Evolutionary conservation across 805 yeast genomes (phyloP), one percentile per base, ranked within the genome.

Genomic region (Sugiyamaella lignohabitans): DNA sequence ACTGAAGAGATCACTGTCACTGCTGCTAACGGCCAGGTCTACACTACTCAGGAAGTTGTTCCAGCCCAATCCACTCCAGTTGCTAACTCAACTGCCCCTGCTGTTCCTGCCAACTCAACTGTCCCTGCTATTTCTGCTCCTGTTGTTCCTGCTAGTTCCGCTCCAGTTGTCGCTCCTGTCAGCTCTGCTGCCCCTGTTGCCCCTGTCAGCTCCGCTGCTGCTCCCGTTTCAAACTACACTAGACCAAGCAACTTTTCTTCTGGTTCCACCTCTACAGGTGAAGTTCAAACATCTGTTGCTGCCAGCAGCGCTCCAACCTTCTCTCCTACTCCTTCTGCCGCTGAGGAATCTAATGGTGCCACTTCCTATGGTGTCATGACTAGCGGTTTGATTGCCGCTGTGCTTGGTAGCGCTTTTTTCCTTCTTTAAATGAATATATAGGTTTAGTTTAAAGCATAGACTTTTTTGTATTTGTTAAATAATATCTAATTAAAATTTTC

Each of bases 1-100:
- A 42, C 45, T 21, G 36, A 42, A 37, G 41, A 42, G 30, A 4
- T 42, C 17, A 42, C 45, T 23, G 21, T 30, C 11, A 42, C 45
- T n/a, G 11, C 14, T 27, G 22, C 27, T n/a, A 42, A 32, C 18
- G 45, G 45, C 8, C 17, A 42, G 29, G 45, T 42, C 3, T 17
- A 18, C 32, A 42, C 45, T 29, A 42, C 40, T 21, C 36, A 42
- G 19, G 40, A 24, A 37, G 35, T 18, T 40, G 43, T 40, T 19
- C 43, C 43, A 17, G 16, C 36, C 16, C 32, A 27, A 27, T 14
- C 32, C 8, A 27, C 32, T 14, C 14, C 32, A 8, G n/a, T 40
- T 17, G n/a, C 37, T 22, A 14, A 16, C 10, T 38, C 41, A 19
- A 5, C 41, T 5, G 11, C 30, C 14, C 6, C 41, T 24, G 43